A percentile compares a stretch with the other conserved stretches of the same genome.
Evolutionary conservation across 495 filamentous ascomycete genomes (phyloP).

Genomic region (Jackrogersella multiformis): DNA sequence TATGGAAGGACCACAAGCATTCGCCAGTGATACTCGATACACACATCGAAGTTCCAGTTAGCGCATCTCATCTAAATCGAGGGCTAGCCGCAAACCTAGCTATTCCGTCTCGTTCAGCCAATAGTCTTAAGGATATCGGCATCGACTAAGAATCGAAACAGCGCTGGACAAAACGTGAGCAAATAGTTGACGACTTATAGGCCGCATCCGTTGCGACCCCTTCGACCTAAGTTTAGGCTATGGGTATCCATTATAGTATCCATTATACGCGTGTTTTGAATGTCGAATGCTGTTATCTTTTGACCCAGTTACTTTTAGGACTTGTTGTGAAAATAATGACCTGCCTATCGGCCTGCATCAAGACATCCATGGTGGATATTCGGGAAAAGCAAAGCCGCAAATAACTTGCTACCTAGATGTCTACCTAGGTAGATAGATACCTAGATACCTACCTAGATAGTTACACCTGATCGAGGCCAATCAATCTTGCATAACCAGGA

Average conservation of each 20-base stretch:
- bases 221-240: constrained; percentile 4
- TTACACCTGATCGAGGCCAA: constrained; percentile 40
- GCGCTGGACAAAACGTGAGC: constrained; percentile 23
- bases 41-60: constrained; percentile 36
- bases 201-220: constrained; percentile 20
- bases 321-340: constrained; percentile 28
- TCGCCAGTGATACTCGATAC: constrained; percentile 25
- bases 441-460: not conserved
- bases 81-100: constrained; percentile 11
- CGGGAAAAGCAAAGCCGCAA: constrained; percentile 31
- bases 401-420: constrained; percentile 5
- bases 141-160: constrained; percentile 29
- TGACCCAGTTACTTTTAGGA: too few relatives aligned
- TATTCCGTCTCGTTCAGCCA: constrained; percentile 14
- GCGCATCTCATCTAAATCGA: constrained; percentile 32
- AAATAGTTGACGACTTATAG: constrained; percentile 15
- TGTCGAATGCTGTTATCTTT: not conserved
- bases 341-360: constrained; percentile 33
- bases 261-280: constrained; percentile 16
- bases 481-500: constrained; percentile 39
- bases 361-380: constrained; percentile 26
- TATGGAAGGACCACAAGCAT: constrained; percentile 19
- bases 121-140: constrained; percentile 4
- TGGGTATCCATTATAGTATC: not conserved
- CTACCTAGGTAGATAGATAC: too few relatives aligned